These are phyloP conservation scores for Metschnikowia cubensis DNA, from an alignment of 805 yeast species.

Conservation along the genomic window DNA sequence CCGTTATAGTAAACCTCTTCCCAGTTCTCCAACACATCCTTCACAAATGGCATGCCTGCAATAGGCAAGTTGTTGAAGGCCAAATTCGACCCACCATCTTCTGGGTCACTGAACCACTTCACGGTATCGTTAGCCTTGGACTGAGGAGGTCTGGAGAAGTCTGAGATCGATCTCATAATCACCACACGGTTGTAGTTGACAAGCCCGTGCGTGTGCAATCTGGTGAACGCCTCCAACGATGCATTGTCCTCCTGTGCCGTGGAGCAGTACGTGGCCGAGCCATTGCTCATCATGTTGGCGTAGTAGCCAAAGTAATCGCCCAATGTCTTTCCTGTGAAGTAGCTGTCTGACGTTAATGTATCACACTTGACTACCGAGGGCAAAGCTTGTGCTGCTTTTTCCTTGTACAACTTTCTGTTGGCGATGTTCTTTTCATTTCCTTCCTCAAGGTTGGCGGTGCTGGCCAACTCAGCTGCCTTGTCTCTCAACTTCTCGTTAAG, in stretches of 20 bases:
- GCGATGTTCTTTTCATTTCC: conserved; percentile 44
- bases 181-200: conserved; percentile 57
- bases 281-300: conserved; percentile 51
- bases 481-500: conserved; percentile 56
- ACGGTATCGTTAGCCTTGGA: conserved; percentile 40
- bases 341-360: conserved; percentile 55
- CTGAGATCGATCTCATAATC: conserved; percentile 58
- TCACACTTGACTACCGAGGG: conserved; percentile 55
- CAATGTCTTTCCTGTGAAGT: conserved; percentile 52
- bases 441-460: conserved; percentile 37
- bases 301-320: conserved; percentile 48
- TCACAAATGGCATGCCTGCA: conserved; percentile 53
- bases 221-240: conserved; percentile 52
- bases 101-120: conserved; percentile 45
- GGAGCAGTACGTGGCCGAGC: conserved; percentile 54
- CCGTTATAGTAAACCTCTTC: conserved; percentile 30
- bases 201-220: conserved; percentile 51
- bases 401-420: conserved; percentile 47
- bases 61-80: conserved; percentile 48
- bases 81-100: conserved; percentile 49
- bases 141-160: conserved; percentile 53
- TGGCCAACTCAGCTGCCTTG: conserved; percentile 52
- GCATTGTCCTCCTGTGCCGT: conserved; percentile 71
- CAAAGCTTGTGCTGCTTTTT: conserved; percentile 46
- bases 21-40: conserved; percentile 52